Evolutionary conservation across 305 asterid species (phyloP), one percentile per base, ranked within the genome.

Genomic region (Plantago lanceolata): DNA sequence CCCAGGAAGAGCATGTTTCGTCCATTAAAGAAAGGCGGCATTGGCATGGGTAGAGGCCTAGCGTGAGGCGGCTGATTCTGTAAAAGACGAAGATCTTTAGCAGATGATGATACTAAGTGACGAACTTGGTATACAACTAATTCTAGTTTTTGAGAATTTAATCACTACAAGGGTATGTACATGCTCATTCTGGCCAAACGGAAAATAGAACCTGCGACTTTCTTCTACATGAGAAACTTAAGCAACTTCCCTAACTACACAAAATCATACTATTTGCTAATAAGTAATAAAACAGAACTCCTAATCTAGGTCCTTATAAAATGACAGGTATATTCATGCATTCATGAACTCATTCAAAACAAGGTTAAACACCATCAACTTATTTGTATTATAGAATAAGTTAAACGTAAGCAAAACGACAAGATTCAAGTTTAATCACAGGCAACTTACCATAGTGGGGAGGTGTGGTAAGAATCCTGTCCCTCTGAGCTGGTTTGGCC

Each of bases 391-490:
- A 24, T 24, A 24, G 28, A 1, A 24, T 24, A 35, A 35, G 11
- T 35, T 12, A 12, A 13, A 12, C 3, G 15, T 13, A 40, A 12
- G 47, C 14, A 40, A 40, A 9, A 40, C n/a, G 16, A 40, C 28
- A 9, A 12, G 15, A 37, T 19, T 19, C 18, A 3, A 37, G 31
- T 37, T 18, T 8, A 45, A 64, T 63, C 63, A 50, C 28, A 64
- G 48, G 26, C 37, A 62, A 67, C 71, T 64, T 85, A 90, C 96
- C 86, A 59, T 70, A 63, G 75, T 81, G 12, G 97, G 96, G 57
- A 59, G 68, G 64, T 76, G 80, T 8, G 97, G 96, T 54, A 86
- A 84, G 79, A 84, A 88, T 33, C 96, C 92, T 0, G 91, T 88
- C 59, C 96, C 97, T 59, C 95, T 83, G 24, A 84, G 86, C 11